A percentile compares a stretch with the other conserved stretches of the same genome.
These are phyloP conservation scores for Stramenopiles sp. DNA, from an alignment of 352 stramenopile genomes.

Conservation along the genomic window DNA sequence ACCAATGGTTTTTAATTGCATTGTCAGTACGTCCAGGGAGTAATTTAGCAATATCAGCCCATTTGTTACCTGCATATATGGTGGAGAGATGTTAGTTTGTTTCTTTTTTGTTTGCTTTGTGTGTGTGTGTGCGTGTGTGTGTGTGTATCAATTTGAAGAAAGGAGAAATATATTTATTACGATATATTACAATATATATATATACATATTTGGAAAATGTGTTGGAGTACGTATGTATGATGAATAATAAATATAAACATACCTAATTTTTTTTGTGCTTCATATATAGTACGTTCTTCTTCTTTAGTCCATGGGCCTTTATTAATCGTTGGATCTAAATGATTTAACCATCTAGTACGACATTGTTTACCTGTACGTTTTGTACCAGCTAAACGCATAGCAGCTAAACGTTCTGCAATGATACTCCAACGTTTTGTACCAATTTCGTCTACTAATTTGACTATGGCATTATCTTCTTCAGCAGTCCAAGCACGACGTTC, in stretches of 20 bases:
- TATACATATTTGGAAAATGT: too few species aligned
- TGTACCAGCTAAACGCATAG: not conserved
- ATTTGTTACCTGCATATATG: conserved; percentile 54
- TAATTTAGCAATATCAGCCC: conserved; percentile 70
- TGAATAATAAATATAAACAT: too few species aligned
- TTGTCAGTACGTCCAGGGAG: conserved; percentile 63
- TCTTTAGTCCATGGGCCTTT: conserved; percentile 64
- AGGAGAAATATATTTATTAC: too few species aligned
- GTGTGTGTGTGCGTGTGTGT: too few species aligned
- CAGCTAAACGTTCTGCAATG: conserved; percentile 55
- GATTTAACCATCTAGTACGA: conserved; percentile 60
- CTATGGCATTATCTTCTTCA: conserved; percentile 56
- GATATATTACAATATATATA: too few species aligned
- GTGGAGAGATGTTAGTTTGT: too few species aligned
- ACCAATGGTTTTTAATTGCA: conserved; percentile 70
- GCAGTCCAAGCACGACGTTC: not conserved
- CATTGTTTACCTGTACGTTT: conserved; percentile 58
- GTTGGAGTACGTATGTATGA: too few species aligned
- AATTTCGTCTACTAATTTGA: conserved; percentile 62
- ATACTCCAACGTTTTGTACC: conserved; percentile 61
- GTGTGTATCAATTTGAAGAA: too few species aligned
- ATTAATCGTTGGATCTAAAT: conserved; percentile 54
- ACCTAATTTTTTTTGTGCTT: conserved; percentile 69
- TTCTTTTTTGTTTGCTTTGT: too few species aligned
- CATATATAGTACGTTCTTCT: conserved; percentile 66